Evolutionary conservation across 2,329 filamentous ascomycete genomes (phyloP).

Genomic region (Bipolaris sorokiniana): DNA sequence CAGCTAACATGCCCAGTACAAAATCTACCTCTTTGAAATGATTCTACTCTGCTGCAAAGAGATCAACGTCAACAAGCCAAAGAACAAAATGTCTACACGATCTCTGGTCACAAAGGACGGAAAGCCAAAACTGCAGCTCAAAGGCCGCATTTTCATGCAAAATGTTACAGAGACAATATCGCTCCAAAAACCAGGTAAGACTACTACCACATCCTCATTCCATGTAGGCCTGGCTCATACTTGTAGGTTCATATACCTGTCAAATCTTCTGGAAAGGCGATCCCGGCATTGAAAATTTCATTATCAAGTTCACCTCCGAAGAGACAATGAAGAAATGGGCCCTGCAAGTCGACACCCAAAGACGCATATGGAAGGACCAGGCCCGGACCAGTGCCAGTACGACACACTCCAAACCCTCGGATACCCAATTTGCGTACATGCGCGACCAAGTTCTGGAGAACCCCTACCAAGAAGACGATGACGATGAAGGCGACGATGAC

Average conservation of each 20-base stretch:
- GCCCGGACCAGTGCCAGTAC: conserved; percentile 59
- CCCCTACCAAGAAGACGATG: conserved; percentile 72
- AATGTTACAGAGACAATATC: conserved; percentile 96
- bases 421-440: conserved; percentile 82
- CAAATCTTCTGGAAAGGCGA: conserved; percentile 99
- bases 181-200: conserved; percentile 81
- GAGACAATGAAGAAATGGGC: conserved; percentile 95
- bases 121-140: conserved; percentile 82
- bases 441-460: conserved; percentile 76
- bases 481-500: conserved; percentile 61
- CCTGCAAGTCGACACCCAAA: conserved; percentile 75
- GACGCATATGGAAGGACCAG: conserved; percentile 58
- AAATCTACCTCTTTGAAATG: conserved; percentile 95
- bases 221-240: conserved; percentile 2
- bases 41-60: conserved; percentile 98
- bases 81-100: conserved; percentile 73
- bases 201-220: neutral
- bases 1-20: conserved; percentile 68
- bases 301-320: conserved; percentile 91
- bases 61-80: conserved; percentile 80
- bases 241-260: conserved; percentile 83
- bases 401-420: conserved; percentile 60
- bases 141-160: conserved; percentile 98
- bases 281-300: conserved; percentile 92
- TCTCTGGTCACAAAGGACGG: conserved; percentile 71